Evolutionary conservation across 306 rosid species (phyloP).

Genomic region (Spatholobus suberectus): DNA sequence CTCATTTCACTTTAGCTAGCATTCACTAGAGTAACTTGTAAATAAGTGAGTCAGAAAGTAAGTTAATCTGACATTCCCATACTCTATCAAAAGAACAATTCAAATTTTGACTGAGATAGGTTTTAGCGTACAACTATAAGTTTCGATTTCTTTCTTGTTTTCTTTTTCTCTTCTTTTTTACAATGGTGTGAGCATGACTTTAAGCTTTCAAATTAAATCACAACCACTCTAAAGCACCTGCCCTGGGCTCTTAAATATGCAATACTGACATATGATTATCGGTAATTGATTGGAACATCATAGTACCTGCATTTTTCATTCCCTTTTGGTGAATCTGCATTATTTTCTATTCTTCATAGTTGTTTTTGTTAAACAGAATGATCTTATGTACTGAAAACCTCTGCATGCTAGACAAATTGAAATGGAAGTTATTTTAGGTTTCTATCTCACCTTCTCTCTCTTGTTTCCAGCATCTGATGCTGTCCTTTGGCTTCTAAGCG

Average conservation of each 20-base stretch:
- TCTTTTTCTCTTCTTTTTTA: too few relatives aligned
- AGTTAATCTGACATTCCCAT: too few relatives aligned
- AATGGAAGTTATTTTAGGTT: background rate
- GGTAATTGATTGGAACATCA: background rate
- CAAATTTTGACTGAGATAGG: too few relatives aligned
- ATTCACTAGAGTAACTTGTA: too few relatives aligned
- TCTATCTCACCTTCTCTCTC: slow-evolving; percentile 33
- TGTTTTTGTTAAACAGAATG: background rate
- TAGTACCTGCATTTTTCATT: background rate
- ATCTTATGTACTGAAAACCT: background rate
- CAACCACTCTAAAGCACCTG: too few relatives aligned
- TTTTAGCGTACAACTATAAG: too few relatives aligned
- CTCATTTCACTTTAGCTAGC: too few relatives aligned
- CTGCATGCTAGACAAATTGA: background rate
- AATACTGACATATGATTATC: background rate
- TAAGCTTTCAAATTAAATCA: too few relatives aligned
- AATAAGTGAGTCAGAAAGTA: too few relatives aligned
- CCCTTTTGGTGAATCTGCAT: slow-evolving; percentile 29
- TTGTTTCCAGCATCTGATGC: slow-evolving; percentile 34
- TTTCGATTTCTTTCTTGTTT: too few relatives aligned
- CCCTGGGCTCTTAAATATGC: background rate
- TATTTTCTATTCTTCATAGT: slow-evolving; percentile 19
- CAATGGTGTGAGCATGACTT: too few relatives aligned
- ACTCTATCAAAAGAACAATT: too few relatives aligned
- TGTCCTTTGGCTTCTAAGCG: slow-evolving; percentile 31